Percentiles rank a stretch among this genome's conserved stretches.
Conservation (phyloP, 352 stramenopile species). For the Pilasporangium apinafurcum region DNA sequence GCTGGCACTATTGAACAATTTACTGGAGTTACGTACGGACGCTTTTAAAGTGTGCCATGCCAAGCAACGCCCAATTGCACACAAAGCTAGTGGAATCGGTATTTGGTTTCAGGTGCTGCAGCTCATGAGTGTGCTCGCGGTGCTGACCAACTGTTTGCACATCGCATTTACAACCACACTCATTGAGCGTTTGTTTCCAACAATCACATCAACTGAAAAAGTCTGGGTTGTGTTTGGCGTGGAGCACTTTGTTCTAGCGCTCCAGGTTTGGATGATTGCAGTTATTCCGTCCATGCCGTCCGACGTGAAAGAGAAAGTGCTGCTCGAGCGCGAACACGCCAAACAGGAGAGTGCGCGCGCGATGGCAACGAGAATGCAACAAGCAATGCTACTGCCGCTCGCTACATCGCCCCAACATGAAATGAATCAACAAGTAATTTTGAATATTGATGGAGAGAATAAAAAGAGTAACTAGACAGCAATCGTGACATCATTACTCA, state of each 20-base stretch:
- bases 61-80: conserved; percentile 85
- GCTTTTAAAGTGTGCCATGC: conserved; percentile 94
- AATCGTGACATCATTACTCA: no score
- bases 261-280: conserved; percentile 62
- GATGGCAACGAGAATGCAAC: conserved; percentile 36
- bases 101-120: conserved; percentile 90
- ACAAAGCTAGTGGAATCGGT: conserved; percentile 91
- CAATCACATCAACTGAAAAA: conserved; percentile 29
- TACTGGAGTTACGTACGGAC: conserved; percentile 90
- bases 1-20: conserved; percentile 91
- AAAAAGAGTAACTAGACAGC: no score
- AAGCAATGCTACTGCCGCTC: no score
- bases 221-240: conserved; percentile 79
- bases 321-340: conserved; percentile 46
- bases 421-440: no score
- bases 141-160: conserved; percentile 95
- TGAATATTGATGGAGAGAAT: no score
- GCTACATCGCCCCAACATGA: no score
- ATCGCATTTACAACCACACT: conserved; percentile 84
- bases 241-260: conserved; percentile 56
- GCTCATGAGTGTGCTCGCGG: conserved; percentile 92
- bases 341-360: conserved; percentile 66
- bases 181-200: conserved; percentile 38
- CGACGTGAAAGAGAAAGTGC: conserved; percentile 42
- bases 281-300: conserved; percentile 49